Conservation (phyloP, 495 filamentous ascomycete genomes). For the Durotheca rogersii region DNA sequence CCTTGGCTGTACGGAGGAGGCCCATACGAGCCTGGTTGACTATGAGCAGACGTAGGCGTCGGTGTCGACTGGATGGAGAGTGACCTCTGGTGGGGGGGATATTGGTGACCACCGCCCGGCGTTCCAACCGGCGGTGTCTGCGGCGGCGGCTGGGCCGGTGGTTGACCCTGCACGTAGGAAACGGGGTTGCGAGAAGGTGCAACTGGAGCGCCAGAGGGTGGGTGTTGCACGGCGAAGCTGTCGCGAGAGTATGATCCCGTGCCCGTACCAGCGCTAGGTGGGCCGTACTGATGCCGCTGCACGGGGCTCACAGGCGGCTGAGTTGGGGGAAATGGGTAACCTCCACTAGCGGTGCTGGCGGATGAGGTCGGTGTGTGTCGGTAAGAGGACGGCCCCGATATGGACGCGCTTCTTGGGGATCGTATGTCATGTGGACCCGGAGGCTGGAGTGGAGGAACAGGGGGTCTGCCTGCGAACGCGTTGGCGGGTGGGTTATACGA, state of each 20-base stretch:
- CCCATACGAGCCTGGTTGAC: conserved; percentile 52
- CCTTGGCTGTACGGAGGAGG: conserved; percentile 50
- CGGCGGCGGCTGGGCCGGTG: conserved; percentile 41
- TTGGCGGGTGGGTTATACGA: conserved; percentile 42
- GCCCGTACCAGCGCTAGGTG: conserved; percentile 25
- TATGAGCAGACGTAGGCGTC: conserved; percentile 58
- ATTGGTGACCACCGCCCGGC: conserved; percentile 45
- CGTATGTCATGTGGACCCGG: conserved; percentile 50
- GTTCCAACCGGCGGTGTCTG: conserved; percentile 54
- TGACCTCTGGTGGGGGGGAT: conserved; percentile 46
- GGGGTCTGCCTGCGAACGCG: conserved; percentile 47
- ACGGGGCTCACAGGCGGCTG: conserved; percentile 54
- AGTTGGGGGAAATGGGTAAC: conserved; percentile 56
- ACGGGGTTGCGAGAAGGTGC: conserved; percentile 43
- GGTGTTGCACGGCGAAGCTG: conserved; percentile 48
- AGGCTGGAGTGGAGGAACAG: conserved; percentile 54
- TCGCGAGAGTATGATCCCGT: conserved; percentile 43
- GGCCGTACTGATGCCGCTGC: conserved; percentile 51
- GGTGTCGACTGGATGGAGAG: conserved; percentile 54
- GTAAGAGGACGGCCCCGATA: conserved; percentile 55
- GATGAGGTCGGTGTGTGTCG: conserved; percentile 51
- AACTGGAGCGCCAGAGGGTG: conserved; percentile 29
- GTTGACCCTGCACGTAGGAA: conserved; percentile 24
- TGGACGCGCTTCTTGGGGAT: conserved; percentile 49
- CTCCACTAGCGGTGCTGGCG: conserved; percentile 42